These are phyloP conservation scores for Neonothopanus nambi DNA, from an alignment of 1,284 basidiomycete genomes.

Conservation along the genomic window DNA sequence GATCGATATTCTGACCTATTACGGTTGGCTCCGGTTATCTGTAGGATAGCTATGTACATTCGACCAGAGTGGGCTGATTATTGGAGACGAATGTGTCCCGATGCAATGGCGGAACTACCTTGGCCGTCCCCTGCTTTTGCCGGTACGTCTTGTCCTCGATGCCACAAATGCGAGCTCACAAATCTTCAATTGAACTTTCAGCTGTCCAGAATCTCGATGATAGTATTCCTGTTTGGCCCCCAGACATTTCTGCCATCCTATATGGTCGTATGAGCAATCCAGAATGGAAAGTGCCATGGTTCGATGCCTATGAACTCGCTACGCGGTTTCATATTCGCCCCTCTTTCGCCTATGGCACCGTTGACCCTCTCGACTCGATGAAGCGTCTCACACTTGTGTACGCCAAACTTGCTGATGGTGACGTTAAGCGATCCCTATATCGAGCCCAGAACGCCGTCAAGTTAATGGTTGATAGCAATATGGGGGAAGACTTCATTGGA, in stretches of 20 bases:
- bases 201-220: constrained; percentile 56
- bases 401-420: constrained; percentile 54
- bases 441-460: constrained; percentile 67
- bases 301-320: constrained; percentile 50
- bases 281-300: constrained; percentile 61
- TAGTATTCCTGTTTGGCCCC: constrained; percentile 68
- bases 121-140: constrained; percentile 55
- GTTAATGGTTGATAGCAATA: constrained; percentile 53
- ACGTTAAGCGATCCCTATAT: constrained; percentile 49
- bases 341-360: constrained; percentile 60
- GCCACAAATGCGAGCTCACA: neutral
- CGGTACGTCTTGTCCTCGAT: constrained; percentile 36
- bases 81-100: constrained; percentile 77
- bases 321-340: constrained; percentile 51
- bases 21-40: constrained; percentile 65
- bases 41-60: constrained; percentile 64
- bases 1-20: constrained; percentile 55
- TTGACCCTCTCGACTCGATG: constrained; percentile 53
- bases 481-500: constrained; percentile 51
- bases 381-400: constrained; percentile 56
- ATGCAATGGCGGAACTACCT: constrained; percentile 38
- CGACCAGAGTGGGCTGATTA: constrained; percentile 87
- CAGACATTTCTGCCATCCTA: constrained; percentile 62
- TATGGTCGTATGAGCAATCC: constrained; percentile 66
- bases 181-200: constrained; percentile 24